Evolutionary conservation across 2,329 filamentous ascomycete species (phyloP).

Genomic region (Colletotrichum chrysophilum): DNA sequence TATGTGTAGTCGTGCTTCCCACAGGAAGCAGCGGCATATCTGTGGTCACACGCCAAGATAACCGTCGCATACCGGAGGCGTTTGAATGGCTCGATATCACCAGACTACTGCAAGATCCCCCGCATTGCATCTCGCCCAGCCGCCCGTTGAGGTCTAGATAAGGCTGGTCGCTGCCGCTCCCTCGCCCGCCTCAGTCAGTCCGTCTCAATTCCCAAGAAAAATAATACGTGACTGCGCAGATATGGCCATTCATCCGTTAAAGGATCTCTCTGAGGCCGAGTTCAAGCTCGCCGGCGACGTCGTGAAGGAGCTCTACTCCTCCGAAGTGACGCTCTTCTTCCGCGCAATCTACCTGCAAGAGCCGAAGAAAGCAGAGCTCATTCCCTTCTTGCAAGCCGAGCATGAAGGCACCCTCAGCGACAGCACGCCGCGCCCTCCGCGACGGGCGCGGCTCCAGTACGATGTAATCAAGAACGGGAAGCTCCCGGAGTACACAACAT

Average conservation of each 20-base stretch:
- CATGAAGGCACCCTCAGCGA: constrained; percentile 54
- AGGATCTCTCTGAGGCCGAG: constrained; percentile 55
- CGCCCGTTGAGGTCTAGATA: neutral
- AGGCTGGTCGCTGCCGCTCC: neutral
- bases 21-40: neutral
- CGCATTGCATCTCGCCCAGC: neutral
- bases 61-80: neutral
- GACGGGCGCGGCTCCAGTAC: constrained; percentile 52
- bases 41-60: neutral
- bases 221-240: neutral
- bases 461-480: constrained; percentile 39
- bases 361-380: constrained; percentile 62
- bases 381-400: constrained; percentile 67
- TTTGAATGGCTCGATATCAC: neutral
- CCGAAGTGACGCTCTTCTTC: constrained; percentile 37
- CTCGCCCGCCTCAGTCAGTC: neutral
- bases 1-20: neutral
- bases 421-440: constrained; percentile 45
- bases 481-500: constrained; percentile 35
- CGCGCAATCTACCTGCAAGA: constrained; percentile 70
- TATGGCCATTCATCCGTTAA: constrained; percentile 47
- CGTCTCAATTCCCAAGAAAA: neutral
- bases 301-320: constrained; percentile 38
- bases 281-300: constrained; percentile 51
- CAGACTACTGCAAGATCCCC: constrained; percentile 3